Evolutionary conservation across 2,329 filamentous ascomycete species (phyloP), one percentile per base, ranked within the genome.

Genomic region (Ophidiomyces ophidiicola): DNA sequence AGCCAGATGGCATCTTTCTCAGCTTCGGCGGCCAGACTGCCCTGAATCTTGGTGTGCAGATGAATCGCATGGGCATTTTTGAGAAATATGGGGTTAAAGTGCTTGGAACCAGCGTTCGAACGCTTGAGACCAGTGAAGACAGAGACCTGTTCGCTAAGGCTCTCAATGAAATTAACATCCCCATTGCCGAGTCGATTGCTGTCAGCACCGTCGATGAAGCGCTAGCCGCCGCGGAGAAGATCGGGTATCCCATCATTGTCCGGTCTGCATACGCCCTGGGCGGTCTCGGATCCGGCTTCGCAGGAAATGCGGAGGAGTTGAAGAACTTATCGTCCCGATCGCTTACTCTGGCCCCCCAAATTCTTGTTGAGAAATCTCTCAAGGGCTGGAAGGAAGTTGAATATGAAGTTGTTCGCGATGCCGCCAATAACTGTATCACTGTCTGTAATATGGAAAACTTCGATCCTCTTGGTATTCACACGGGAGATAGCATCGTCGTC

Each of bases 391-490:
- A 98, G 67, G 90, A 98, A 65, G 81, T 94, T 36, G 90, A 98
- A 64, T 98, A 96, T 57, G 90, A 96, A 65, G 90, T 96, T 42
- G 90, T 96, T 46, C 83, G 90, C 53, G 90, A 98, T 62, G 88
- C 85, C 39, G 80, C 83, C 61, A 92, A 96, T 73, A 98, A 98
- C 74, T 96, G 90, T 62, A 96, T 96, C 56, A 96, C 88, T 3
- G 88, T 96, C 52, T 96, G 88, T 72, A 96, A 92, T 69, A 92
- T 92, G 84, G 85, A 93, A 64, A 96, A 96, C 72, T 96, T 96
- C 54, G 90, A 96, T 57, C 90, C 90, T 48, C 76, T 98, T 25
- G 90, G 90, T 56, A 92, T 94, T 41, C 90, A 98, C 66, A 98
- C 90, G 32, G 90, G 90, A 67, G 90, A 98, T 70, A 94, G 87